These are phyloP conservation scores for Fusarium sp. DNA, from an alignment of 2,329 filamentous ascomycete genomes.

Conservation along the genomic window DNA sequence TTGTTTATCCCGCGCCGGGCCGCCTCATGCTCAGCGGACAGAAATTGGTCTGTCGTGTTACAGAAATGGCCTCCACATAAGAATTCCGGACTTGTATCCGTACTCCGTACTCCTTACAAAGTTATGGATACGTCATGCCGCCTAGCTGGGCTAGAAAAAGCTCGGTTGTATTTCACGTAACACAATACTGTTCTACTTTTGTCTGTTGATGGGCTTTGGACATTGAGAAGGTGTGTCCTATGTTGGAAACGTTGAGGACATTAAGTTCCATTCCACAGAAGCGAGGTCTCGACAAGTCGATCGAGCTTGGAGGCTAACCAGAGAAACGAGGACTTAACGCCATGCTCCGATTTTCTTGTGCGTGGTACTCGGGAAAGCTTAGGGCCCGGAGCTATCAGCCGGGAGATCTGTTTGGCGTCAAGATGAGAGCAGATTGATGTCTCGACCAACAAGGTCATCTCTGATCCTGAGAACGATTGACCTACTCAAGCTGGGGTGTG, in stretches of 20 bases:
- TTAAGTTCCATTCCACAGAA: not conserved
- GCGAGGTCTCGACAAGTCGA: not conserved
- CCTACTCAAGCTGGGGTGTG: not conserved
- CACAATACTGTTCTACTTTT: not conserved
- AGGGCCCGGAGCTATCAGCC: conserved; percentile 24
- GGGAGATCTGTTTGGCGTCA: conserved; percentile 22
- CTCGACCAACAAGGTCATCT: conserved; percentile 12
- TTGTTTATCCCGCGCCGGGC: conserved; percentile 35
- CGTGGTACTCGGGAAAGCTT: conserved; percentile 1
- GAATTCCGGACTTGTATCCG: no score
- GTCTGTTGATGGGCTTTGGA: conserved; percentile 16
- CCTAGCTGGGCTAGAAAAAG: conserved; percentile 7
- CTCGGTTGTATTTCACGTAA: not conserved
- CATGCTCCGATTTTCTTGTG: conserved; percentile 34
- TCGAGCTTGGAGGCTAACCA: conserved; percentile 6
- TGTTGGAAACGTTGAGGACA: conserved; percentile 5
- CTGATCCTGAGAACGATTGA: not conserved
- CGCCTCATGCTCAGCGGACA: conserved; percentile 23
- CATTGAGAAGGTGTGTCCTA: conserved; percentile 1
- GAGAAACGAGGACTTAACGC: conserved; percentile 21
- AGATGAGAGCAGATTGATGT: conserved; percentile 23
- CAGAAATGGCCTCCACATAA: conserved; percentile 6
- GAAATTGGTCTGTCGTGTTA: conserved; percentile 4
- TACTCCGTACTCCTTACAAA: not conserved
- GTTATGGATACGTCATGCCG: conserved; percentile 31